A percentile compares a stretch with the other conserved stretches of the same genome.
Evolutionary conservation across 2,329 filamentous ascomycete species (phyloP).

Genomic region (Dactylellina leptospora): DNA sequence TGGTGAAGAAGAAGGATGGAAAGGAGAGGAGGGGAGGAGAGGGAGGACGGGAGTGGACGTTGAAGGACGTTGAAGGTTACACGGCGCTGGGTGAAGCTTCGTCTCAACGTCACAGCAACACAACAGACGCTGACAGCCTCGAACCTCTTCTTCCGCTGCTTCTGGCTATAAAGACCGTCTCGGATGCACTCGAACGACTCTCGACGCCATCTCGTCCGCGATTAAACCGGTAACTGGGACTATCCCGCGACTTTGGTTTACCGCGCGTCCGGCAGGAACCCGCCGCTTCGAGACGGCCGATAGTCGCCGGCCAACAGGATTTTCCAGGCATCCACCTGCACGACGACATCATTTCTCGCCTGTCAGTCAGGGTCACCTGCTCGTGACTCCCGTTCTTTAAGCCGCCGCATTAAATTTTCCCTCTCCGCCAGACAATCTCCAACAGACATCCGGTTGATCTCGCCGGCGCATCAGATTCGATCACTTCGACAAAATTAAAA

Average conservation of each 20-base stretch:
- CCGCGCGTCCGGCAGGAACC: slow-evolving; percentile 30
- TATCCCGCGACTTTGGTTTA: too few species aligned
- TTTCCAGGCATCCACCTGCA: slow-evolving; percentile 33
- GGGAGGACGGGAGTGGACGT: neutral
- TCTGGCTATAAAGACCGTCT: too few species aligned
- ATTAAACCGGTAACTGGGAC: too few species aligned
- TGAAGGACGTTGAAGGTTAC: neutral
- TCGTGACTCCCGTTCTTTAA: too few species aligned
- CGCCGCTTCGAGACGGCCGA: slow-evolving; percentile 15
- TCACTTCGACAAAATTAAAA: neutral
- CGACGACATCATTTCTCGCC: slow-evolving; percentile 33
- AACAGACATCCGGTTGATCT: neutral
- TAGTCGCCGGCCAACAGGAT: slow-evolving; percentile 25
- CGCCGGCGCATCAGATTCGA: neutral
- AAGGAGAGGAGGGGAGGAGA: neutral
- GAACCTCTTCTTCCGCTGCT: neutral
- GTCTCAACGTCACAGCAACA: neutral
- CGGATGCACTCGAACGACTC: too few species aligned
- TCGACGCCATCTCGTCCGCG: too few species aligned
- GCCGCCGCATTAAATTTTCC: too few species aligned
- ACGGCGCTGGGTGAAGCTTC: too few species aligned
- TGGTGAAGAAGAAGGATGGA: neutral
- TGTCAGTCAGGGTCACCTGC: neutral
- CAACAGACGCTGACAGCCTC: neutral
- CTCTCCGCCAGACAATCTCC: neutral